phyloP scores from a whole-genome alignment of 306 rosid genomes.

The Sindora glabra region DNA sequence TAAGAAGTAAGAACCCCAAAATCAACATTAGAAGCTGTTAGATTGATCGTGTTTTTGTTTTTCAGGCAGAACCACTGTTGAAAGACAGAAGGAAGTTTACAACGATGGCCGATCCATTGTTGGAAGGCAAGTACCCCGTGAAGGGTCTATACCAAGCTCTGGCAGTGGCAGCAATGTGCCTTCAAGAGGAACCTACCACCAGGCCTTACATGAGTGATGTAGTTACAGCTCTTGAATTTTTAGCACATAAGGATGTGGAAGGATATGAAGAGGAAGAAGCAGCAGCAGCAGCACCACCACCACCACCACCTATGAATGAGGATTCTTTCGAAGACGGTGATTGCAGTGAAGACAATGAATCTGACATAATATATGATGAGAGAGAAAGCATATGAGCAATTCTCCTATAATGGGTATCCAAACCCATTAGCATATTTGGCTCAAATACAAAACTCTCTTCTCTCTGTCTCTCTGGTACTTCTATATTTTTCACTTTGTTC shows the following conservation, averaged over 20 bases:
- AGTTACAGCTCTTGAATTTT: slow-evolving; percentile 63
- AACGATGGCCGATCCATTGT: slow-evolving; percentile 59
- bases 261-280: background rate
- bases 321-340: slow-evolving; percentile 10
- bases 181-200: slow-evolving; percentile 62
- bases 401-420: too few species aligned
- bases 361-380: slow-evolving; percentile 12
- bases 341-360: slow-evolving; percentile 14
- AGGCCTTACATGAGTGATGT: slow-evolving; percentile 81
- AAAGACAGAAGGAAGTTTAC: slow-evolving; percentile 61
- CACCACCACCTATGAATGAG: too few species aligned
- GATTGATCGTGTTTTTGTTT: background rate
- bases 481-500: too few species aligned
- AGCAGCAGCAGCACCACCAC: too few species aligned
- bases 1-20: too few species aligned
- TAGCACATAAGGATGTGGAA: slow-evolving; percentile 26
- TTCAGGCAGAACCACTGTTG: slow-evolving; percentile 77
- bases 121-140: slow-evolving; percentile 51
- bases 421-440: too few species aligned
- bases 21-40: background rate
- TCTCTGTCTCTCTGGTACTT: too few species aligned
- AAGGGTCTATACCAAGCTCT: slow-evolving; percentile 81
- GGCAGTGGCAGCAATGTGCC: slow-evolving; percentile 94
- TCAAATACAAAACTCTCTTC: too few species aligned
- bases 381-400: background rate